Conservation (phyloP, 257 asterid species). For the Solanum tarapatanum region DNA sequence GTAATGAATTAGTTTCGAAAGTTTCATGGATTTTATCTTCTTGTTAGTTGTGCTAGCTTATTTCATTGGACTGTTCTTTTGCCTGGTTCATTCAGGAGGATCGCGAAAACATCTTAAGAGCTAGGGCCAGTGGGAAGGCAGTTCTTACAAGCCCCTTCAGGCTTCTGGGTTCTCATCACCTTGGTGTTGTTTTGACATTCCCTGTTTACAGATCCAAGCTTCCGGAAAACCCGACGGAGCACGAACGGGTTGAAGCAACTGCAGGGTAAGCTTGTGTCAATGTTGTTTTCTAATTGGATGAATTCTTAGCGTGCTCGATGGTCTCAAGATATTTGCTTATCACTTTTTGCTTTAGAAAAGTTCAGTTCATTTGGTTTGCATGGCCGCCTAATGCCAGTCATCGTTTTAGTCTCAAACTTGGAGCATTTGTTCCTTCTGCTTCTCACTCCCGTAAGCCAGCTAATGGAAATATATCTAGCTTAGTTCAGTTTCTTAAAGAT, state of each 20-base stretch:
- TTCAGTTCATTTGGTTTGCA: neutral
- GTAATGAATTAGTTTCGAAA: constrained; percentile 14
- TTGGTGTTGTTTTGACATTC: constrained; percentile 89
- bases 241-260: constrained; percentile 61
- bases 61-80: neutral
- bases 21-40: neutral
- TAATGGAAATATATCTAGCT: neutral
- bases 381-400: neutral
- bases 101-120: constrained; percentile 84
- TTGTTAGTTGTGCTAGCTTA: neutral
- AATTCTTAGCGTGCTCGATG: neutral
- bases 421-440: neutral
- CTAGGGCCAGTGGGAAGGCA: constrained; percentile 84
- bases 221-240: constrained; percentile 47
- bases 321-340: neutral
- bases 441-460: neutral
- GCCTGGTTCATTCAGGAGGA: constrained; percentile 55
- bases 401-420: neutral
- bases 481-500: neutral
- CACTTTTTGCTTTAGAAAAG: neutral
- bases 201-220: constrained; percentile 74
- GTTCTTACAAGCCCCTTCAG: constrained; percentile 89
- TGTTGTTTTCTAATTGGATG: neutral
- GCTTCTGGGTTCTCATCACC: constrained; percentile 65
- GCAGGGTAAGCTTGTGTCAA: constrained; percentile 53